Conservation (phyloP, 2,329 filamentous ascomycete genomes). For the Metarhizium sp. region DNA sequence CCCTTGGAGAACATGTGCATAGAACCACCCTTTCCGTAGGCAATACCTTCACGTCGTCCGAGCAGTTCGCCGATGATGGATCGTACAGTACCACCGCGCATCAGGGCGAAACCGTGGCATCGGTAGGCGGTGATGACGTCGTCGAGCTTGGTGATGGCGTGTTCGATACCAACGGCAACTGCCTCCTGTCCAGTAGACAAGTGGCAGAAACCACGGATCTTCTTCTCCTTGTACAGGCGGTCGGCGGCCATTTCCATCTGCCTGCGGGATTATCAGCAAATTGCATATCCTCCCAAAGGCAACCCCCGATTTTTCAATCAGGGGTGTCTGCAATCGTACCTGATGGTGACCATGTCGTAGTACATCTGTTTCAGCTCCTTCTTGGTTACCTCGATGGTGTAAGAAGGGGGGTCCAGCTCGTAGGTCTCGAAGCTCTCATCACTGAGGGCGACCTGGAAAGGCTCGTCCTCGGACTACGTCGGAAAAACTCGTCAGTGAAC, state of each 20-base stretch:
- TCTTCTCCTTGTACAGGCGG: conserved; percentile 99
- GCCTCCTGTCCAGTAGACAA: conserved; percentile 96
- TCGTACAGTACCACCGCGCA: conserved; percentile 85
- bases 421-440: conserved; percentile 99
- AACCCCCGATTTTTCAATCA: not conserved
- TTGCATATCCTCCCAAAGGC: not conserved
- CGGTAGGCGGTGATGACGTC: conserved; percentile 97
- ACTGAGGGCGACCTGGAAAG: conserved; percentile 84
- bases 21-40: conserved; percentile 96
- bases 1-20: conserved; percentile 99
- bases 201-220: conserved; percentile 99
- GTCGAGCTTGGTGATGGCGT: conserved; percentile 84
- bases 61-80: conserved; percentile 95
- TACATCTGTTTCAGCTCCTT: conserved; percentile 99
- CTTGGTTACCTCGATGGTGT: conserved; percentile 91
- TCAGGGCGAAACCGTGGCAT: conserved; percentile 96
- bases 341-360: conserved; percentile 88
- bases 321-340: conserved; percentile 47
- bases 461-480: conserved; percentile 78
- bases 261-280: conserved; percentile 40
- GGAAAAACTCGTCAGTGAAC: conserved; percentile 10
- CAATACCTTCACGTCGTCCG: conserved; percentile 89
- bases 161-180: conserved; percentile 93
- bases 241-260: conserved; percentile 99
- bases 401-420: conserved; percentile 91